phyloP scores from a whole-genome alignment of 768 basidiomycete species.

The Lentinula edodes region DNA sequence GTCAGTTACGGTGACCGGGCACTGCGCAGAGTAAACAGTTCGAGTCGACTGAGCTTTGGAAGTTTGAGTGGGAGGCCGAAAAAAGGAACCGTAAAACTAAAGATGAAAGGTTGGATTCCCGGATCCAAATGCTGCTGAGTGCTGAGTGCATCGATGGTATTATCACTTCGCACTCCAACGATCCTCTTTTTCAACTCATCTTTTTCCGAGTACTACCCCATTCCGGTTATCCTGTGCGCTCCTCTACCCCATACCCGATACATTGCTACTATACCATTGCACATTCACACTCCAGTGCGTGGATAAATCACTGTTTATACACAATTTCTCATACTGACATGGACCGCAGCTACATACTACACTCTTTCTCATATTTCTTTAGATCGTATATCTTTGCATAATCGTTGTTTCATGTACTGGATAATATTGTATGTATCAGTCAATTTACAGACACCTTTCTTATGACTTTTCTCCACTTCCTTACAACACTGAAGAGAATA shows the following conservation, averaged over 20 bases:
- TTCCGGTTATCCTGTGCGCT: neutral
- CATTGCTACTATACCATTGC: slow-evolving; percentile 28
- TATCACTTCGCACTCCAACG: neutral
- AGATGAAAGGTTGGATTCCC: slow-evolving; percentile 58
- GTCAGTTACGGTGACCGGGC: slow-evolving; percentile 96
- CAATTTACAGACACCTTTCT: slow-evolving; percentile 1
- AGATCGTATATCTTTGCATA: slow-evolving; percentile 17
- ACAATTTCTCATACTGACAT: slow-evolving; percentile 7
- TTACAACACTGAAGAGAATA: neutral
- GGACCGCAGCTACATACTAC: neutral
- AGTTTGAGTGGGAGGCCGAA: slow-evolving; percentile 67
- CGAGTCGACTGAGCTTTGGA: slow-evolving; percentile 84
- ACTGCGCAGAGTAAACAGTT: slow-evolving; percentile 83
- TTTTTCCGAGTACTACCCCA: neutral
- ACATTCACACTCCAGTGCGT: slow-evolving; percentile 19
- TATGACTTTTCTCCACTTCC: neutral
- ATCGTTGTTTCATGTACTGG: slow-evolving; percentile 27
- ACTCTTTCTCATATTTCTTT: slow-evolving; percentile 12
- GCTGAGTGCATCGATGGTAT: slow-evolving; percentile 30
- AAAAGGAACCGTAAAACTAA: slow-evolving; percentile 55
- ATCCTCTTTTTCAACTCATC: neutral
- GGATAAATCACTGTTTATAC: slow-evolving; percentile 10
- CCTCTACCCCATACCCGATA: slow-evolving; percentile 29
- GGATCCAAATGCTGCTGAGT: slow-evolving; percentile 67
- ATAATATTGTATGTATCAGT: slow-evolving; percentile 26